Evolutionary conservation across 345 rosid species (phyloP).

Genomic region (Hypericum androsaemum): DNA sequence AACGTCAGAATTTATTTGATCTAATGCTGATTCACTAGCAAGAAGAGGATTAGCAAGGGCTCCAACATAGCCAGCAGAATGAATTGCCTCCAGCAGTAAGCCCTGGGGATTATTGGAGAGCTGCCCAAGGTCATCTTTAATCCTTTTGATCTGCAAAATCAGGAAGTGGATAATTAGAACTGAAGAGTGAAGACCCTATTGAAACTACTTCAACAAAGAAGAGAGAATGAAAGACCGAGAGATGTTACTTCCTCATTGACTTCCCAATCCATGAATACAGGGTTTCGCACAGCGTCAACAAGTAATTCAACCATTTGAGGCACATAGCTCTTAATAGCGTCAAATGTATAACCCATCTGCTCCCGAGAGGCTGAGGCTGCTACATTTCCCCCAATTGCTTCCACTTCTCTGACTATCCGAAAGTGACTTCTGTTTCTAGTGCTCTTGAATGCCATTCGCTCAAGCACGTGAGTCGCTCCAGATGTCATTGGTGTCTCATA

Average conservation of each 20-base stretch:
- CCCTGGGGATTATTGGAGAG: slow-evolving; percentile 61
- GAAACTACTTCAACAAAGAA: slow-evolving; percentile 17
- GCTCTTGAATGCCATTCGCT: slow-evolving; percentile 85
- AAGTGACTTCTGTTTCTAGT: slow-evolving; percentile 70
- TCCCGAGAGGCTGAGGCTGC: slow-evolving; percentile 76
- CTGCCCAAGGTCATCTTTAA: slow-evolving; percentile 61
- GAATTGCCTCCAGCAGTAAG: slow-evolving; percentile 73
- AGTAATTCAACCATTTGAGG: slow-evolving; percentile 91
- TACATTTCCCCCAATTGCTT: slow-evolving; percentile 75
- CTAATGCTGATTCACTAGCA: slow-evolving; percentile 67
- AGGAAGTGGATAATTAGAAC: neutral
- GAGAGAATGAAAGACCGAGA: neutral
- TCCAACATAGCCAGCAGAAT: slow-evolving; percentile 74
- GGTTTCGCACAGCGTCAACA: slow-evolving; percentile 78
- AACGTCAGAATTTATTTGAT: slow-evolving; percentile 36
- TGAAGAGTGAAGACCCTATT: neutral
- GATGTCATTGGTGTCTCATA: slow-evolving; percentile 56
- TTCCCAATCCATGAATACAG: slow-evolving; percentile 90
- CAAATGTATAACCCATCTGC: slow-evolving; percentile 75
- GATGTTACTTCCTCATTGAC: slow-evolving; percentile 49
- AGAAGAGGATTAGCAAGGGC: slow-evolving; percentile 83
- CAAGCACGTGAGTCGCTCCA: slow-evolving; percentile 77
- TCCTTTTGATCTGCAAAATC: slow-evolving; percentile 51
- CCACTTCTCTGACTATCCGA: slow-evolving; percentile 68
- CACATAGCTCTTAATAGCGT: slow-evolving; percentile 82